Conservation (phyloP, 768 basidiomycete genomes). For the Arthromyces matolae region DNA sequence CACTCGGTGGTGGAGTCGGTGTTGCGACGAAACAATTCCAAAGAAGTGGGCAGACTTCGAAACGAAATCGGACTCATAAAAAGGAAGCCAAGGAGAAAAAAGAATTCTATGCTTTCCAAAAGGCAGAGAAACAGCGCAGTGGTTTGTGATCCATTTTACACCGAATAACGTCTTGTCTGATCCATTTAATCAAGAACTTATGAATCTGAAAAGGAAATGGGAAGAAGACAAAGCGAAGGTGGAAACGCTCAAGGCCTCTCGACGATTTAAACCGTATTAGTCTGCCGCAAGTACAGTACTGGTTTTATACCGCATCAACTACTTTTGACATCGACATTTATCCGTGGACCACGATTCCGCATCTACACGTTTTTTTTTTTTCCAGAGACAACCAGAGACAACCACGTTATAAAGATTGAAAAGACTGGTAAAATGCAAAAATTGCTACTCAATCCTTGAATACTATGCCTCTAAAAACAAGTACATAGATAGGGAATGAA, state of each 20-base stretch:
- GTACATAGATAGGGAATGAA: no score
- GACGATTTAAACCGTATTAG: constrained; percentile 86
- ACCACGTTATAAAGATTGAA: no score
- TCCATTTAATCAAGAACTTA: constrained; percentile 47
- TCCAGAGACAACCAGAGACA: no score
- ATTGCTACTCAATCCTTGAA: no score
- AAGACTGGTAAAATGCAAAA: no score
- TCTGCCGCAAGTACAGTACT: no score
- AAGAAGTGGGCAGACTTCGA: constrained; percentile 50
- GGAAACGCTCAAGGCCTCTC: constrained; percentile 72
- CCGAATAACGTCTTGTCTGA: neutral
- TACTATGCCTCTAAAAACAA: no score
- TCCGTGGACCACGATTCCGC: no score
- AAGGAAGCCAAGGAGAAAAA: constrained; percentile 67
- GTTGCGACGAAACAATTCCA: constrained; percentile 63
- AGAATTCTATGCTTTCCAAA: constrained; percentile 88
- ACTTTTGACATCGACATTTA: no score
- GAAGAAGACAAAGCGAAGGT: constrained; percentile 87
- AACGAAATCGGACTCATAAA: constrained; percentile 42
- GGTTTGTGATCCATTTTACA: constrained; percentile 44
- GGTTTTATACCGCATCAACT: no score
- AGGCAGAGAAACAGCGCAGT: constrained; percentile 82
- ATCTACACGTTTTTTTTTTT: no score
- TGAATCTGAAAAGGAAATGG: constrained; percentile 76
- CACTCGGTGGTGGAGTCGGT: constrained; percentile 75